A percentile compares a stretch with the other conserved stretches of the same genome.
phyloP scores from a whole-genome alignment of 306 rosid species.

The Castanospermum australe region DNA sequence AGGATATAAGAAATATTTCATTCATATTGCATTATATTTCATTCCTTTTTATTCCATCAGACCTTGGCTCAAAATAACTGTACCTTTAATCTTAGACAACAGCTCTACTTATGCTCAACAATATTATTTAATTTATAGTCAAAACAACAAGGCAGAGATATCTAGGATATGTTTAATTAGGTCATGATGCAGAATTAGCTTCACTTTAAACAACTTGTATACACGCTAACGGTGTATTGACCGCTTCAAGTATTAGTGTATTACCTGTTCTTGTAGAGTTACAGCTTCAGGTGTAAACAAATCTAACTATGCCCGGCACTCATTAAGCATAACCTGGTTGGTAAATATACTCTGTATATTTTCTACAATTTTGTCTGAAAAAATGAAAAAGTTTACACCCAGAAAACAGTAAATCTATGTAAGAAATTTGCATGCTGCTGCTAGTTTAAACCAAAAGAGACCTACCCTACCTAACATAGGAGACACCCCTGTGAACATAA shows the following conservation, averaged over 20 bases:
- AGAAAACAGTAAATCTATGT: background rate
- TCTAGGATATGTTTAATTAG: background rate
- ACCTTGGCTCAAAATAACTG: background rate
- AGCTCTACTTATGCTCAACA: background rate
- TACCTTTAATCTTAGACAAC: background rate
- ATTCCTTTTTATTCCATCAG: too few relatives aligned
- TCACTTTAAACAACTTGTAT: background rate
- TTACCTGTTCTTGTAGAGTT: background rate
- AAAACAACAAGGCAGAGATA: background rate
- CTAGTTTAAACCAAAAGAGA: background rate
- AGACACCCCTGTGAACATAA: background rate
- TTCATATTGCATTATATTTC: too few relatives aligned
- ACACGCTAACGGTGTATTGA: too few relatives aligned
- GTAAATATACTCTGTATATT: background rate
- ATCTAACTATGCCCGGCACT: background rate
- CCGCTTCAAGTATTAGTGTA: too few relatives aligned
- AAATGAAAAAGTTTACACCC: background rate
- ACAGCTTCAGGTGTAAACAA: background rate
- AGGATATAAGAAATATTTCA: too few relatives aligned
- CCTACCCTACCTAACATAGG: too few relatives aligned
- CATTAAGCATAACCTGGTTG: background rate
- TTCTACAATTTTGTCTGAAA: background rate
- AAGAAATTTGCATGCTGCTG: background rate
- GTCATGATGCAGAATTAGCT: background rate
- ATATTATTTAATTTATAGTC: background rate